Conservation (phyloP, 768 basidiomycete species). For the Suillus weaverae region DNA sequence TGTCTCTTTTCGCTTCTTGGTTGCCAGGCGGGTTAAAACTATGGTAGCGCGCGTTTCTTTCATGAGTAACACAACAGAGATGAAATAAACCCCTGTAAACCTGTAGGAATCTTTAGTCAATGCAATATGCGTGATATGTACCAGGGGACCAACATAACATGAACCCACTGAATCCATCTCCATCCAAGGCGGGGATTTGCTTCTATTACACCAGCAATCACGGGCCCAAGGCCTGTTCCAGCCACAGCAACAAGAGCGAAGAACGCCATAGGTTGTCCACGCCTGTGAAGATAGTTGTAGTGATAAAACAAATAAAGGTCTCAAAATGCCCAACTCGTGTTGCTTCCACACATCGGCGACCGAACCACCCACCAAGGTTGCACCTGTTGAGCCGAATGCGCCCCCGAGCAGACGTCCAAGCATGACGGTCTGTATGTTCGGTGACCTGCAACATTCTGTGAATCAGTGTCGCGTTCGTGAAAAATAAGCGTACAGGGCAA, state of each 20-base stretch:
- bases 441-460: constrained; percentile 19
- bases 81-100: constrained; percentile 46
- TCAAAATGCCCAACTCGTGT: constrained; percentile 43
- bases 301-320: background rate
- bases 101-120: constrained; percentile 32
- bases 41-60: constrained; percentile 71
- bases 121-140: background rate
- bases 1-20: constrained; percentile 59
- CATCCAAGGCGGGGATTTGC: constrained; percentile 55
- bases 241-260: constrained; percentile 60
- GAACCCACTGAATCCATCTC: constrained; percentile 82
- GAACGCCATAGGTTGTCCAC: constrained; percentile 65
- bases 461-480: background rate
- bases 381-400: constrained; percentile 58
- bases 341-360: constrained; percentile 64
- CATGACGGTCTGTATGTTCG: constrained; percentile 56
- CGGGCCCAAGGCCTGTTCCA: constrained; percentile 60
- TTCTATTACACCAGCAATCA: constrained; percentile 63
- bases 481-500: constrained; percentile 18
- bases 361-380: constrained; percentile 68
- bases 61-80: constrained; percentile 54
- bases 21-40: constrained; percentile 62
- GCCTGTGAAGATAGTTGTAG: constrained; percentile 1
- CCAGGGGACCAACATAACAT: constrained; percentile 47
- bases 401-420: constrained; percentile 59